Percentiles rank a stretch among this genome's conserved stretches.
Conservation (phyloP, 495 filamentous ascomycete species). For the Talaromyces proteolyticus region DNA sequence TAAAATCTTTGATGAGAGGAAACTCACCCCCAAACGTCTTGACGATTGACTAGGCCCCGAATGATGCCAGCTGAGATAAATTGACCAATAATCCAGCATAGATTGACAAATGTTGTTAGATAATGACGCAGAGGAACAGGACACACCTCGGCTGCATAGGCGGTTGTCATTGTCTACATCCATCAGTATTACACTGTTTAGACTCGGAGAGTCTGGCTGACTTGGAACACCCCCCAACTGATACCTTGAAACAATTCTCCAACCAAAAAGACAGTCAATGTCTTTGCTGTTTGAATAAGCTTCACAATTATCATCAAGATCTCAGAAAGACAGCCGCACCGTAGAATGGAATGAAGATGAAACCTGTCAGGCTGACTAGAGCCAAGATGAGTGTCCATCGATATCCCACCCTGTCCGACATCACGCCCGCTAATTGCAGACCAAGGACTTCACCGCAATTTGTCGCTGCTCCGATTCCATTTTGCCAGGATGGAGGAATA, state of each 20-base stretch:
- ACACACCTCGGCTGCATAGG: slow-evolving; percentile 63
- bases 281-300: background rate
- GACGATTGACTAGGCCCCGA: slow-evolving; percentile 20
- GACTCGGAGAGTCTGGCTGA: background rate
- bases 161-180: slow-evolving; percentile 50
- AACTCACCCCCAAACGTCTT: slow-evolving; percentile 32
- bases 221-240: slow-evolving; percentile 68
- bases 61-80: slow-evolving; percentile 45
- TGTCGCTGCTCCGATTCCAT: slow-evolving; percentile 35
- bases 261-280: slow-evolving; percentile 40
- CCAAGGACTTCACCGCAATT: slow-evolving; percentile 57
- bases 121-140: slow-evolving; percentile 55
- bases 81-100: slow-evolving; percentile 57
- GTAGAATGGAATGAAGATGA: slow-evolving; percentile 64
- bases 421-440: slow-evolving; percentile 57
- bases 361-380: slow-evolving; percentile 46
- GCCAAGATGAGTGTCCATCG: slow-evolving; percentile 55
- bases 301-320: background rate
- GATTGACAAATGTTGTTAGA: slow-evolving; percentile 61
- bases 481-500: slow-evolving; percentile 55
- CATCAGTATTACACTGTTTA: background rate
- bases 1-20: background rate
- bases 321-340: slow-evolving; percentile 54
- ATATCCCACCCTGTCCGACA: slow-evolving; percentile 63
- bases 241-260: slow-evolving; percentile 67